Evolutionary conservation across 331 rosid species (phyloP), one percentile per base, ranked within the genome.

Genomic region (Phaseolus coccineus): DNA sequence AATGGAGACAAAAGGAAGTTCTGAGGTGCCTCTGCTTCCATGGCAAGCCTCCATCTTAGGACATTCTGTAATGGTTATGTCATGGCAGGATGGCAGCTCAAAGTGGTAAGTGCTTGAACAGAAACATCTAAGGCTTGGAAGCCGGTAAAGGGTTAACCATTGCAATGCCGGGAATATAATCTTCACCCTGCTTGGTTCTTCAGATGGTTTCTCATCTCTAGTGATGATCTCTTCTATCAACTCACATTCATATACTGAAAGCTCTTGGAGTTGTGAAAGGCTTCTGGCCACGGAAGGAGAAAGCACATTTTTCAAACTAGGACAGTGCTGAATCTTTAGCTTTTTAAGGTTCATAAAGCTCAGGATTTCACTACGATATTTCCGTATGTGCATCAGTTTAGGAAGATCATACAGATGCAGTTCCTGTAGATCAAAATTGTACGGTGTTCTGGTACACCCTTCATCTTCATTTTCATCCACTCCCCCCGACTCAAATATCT

Each of bases 401-500:
- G 73, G 75, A 46, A 81, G 75, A 22, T 62, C 42, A 37, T 10
- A 51, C 75, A 76, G 44, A 52, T 80, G 35, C 24, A 51, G 52
- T 57, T 84, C 71, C 44, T 69, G 79, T 31, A 16, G 53, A 39
- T 52, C n/a, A 30, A 46, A 70, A 51, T 37, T 27, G 76, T 80
- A 53, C 0, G 10, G 30, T 11, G 24, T 50, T 39, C 7, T 25
- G 31, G 52, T 39, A 55, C 16, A 28, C 55, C 47, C 78, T 48
- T 57, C 77, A 57, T 83, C 81, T 73, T 35, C 71, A 33, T 53
- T 53, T 58, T 47, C 31, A 53, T 47, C 52, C 1, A 22, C 31
- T 14, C 42, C 70, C 37, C 30, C 59, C 16, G 75, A 53, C 56
- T 77, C 83, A 72, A 81, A 81, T 16, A 84, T 66, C 64, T 71